These are phyloP conservation scores for Pterocarpus santalinus DNA, from an alignment of 306 rosid genomes.

Conservation along the genomic window DNA sequence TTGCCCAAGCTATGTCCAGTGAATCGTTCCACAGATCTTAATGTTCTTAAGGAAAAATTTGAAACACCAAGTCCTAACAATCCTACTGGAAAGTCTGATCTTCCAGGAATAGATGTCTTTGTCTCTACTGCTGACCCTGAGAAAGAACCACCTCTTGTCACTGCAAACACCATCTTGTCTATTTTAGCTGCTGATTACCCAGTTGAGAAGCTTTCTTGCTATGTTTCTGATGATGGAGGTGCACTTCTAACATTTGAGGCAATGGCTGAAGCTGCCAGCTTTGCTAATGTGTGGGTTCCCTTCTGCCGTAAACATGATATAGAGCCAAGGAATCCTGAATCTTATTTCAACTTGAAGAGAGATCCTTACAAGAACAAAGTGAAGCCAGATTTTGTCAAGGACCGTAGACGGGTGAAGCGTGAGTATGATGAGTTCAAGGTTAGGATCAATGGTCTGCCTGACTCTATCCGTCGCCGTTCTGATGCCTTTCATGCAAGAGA, in stretches of 20 bases:
- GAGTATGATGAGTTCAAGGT: slow-evolving; percentile 99
- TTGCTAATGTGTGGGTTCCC: slow-evolving; percentile 91
- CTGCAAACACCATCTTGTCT: slow-evolving; percentile 92
- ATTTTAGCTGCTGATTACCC: slow-evolving; percentile 93
- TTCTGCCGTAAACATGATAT: slow-evolving; percentile 95
- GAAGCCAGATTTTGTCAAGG: slow-evolving; percentile 87
- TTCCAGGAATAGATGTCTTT: slow-evolving; percentile 90
- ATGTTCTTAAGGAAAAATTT: slow-evolving; percentile 88
- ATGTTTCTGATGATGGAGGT: slow-evolving; percentile 99
- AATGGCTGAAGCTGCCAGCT: slow-evolving; percentile 99
- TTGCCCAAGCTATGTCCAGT: slow-evolving; percentile 89
- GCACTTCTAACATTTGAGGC: slow-evolving; percentile 98
- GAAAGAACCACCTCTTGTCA: slow-evolving; percentile 97
- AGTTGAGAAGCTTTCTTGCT: slow-evolving; percentile 97
- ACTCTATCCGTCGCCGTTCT: slow-evolving; percentile 91
- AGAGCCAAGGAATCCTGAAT: slow-evolving; percentile 96
- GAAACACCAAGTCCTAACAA: slow-evolving; percentile 74
- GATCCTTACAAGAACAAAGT: slow-evolving; percentile 96
- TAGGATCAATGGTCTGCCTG: slow-evolving; percentile 89
- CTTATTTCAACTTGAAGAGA: slow-evolving; percentile 87
- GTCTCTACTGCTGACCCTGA: slow-evolving; percentile 99
- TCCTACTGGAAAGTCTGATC: slow-evolving; percentile 95
- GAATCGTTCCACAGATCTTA: slow-evolving; percentile 88
- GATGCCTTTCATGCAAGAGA: slow-evolving; percentile 98
- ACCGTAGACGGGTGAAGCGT: slow-evolving; percentile 91